Base-by-base conservation (phyloP, 2,329 filamentous ascomycete genomes). In the Pestalotiopsis sp. region DNA sequence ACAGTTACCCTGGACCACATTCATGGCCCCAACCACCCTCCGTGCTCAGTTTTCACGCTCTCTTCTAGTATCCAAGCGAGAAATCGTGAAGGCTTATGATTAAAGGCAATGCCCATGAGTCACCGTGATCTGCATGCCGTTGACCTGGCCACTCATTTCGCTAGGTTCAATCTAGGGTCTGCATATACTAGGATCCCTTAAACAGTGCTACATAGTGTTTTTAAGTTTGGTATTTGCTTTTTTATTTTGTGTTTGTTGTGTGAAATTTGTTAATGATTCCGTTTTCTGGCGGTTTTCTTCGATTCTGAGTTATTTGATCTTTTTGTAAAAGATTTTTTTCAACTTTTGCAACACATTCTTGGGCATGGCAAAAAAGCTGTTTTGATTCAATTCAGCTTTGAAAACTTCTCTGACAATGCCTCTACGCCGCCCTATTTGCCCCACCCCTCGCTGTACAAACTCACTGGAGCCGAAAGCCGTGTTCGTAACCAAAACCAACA, bases 71-170 rank as follows among this genome's bases (percentile, higher is more conserved):
- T 38, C 2, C 14, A 27, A 11, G 31, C 14, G 63, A 27, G 45
- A 39, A 57, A 2, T 13, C 11, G 23, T 27, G 45, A 55, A 25
- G 12, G 14, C 12, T 59, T n/a, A 36, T 39, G 12, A 23, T 25
- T 11, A 49, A 64, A 49, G 38, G n/a, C 17, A 49, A 41, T 64
- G 45, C 38, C 31, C 27, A 49, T 64, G 36, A 49, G 36, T 45
- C 41, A 64, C 31, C 45, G 31, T 23, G 39, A 39, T 12, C 36
- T 2, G 27, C 4, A 17, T 38, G 41, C 25, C 13, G 23, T 23
- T 25, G 23, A 65, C 20, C 38, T 36, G 25, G 63, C 45, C 63
- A 57, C 63, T 57, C 63, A 65, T 57, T 57, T 65, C 63, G 45
- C 38, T 12, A 65, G 31, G 39, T 65, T 52, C 12, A 65, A 36